Evolutionary conservation across 2,329 filamentous ascomycete species (phyloP).

Genomic region (Falciphora oryzae): DNA sequence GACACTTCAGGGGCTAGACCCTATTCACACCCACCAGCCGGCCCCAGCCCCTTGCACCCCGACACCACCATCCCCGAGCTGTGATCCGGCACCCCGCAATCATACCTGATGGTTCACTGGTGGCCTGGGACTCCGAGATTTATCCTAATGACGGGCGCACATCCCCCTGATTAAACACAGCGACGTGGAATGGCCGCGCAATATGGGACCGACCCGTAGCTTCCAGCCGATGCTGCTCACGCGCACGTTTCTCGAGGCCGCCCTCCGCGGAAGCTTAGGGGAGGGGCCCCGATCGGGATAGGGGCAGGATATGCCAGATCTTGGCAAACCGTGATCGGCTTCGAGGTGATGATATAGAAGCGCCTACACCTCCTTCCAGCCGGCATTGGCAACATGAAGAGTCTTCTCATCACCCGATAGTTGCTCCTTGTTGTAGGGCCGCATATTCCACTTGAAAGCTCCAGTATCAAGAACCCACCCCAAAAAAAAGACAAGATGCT

Average conservation of each 20-base stretch:
- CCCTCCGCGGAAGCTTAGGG: not conserved
- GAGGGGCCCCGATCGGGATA: not conserved
- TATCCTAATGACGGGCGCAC: slow-evolving; percentile 7
- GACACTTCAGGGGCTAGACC: not conserved
- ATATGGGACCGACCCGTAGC: not conserved
- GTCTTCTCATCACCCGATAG: not conserved
- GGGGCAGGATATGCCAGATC: not conserved
- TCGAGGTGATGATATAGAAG: not conserved
- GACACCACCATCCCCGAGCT: not conserved
- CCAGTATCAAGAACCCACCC: not conserved
- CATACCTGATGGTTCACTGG: not conserved
- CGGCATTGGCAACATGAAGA: not conserved
- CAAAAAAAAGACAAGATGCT: not conserved
- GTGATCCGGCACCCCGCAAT: not conserved
- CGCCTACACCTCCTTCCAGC: not conserved
- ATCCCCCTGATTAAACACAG: slow-evolving; percentile 1
- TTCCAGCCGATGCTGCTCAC: not conserved
- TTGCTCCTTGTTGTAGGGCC: not conserved
- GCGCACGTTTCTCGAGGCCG: not conserved
- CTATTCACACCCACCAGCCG: not conserved
- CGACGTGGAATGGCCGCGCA: not conserved
- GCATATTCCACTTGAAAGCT: not conserved
- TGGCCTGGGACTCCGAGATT: not conserved
- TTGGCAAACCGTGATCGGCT: not conserved
- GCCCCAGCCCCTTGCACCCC: not conserved